phyloP scores from a whole-genome alignment of 2,329 filamentous ascomycete genomes.

The Aspergillus pseudoviridinutans region DNA sequence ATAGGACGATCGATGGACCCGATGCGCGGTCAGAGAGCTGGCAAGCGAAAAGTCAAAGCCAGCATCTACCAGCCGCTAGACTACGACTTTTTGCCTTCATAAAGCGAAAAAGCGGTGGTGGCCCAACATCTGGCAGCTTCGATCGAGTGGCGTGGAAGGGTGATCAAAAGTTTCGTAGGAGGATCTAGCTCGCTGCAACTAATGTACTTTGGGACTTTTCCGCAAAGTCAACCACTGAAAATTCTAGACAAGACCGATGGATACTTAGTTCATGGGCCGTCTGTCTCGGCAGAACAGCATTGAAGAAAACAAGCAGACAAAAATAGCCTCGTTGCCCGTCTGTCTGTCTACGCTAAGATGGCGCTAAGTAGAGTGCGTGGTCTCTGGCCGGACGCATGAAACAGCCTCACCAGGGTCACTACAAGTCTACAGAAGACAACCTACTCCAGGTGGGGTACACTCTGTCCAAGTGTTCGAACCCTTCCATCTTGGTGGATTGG shows the following conservation, averaged over 20 bases:
- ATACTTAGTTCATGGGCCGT: background rate
- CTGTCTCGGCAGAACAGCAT: background rate
- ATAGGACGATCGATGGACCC: background rate
- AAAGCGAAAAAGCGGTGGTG: no score
- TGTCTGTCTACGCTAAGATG: background rate
- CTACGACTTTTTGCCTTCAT: background rate
- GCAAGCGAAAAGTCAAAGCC: background rate
- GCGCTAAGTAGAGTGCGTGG: background rate
- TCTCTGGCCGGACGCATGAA: background rate
- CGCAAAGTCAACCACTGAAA: background rate
- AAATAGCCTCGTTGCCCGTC: background rate
- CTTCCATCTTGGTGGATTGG: no score
- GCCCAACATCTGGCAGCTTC: background rate
- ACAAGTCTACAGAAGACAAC: no score
- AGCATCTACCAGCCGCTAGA: background rate
- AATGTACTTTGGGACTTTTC: background rate
- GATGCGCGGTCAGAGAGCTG: background rate
- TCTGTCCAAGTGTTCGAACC: no score
- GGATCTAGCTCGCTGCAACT: no score
- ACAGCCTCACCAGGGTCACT: background rate
- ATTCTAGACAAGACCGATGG: background rate
- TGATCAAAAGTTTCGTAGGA: background rate
- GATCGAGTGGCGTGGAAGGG: background rate
- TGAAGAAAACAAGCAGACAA: background rate
- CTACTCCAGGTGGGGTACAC: no score